Conservation (phyloP, 2,329 filamentous ascomycete genomes). For the Xylaria sp. region DNA sequence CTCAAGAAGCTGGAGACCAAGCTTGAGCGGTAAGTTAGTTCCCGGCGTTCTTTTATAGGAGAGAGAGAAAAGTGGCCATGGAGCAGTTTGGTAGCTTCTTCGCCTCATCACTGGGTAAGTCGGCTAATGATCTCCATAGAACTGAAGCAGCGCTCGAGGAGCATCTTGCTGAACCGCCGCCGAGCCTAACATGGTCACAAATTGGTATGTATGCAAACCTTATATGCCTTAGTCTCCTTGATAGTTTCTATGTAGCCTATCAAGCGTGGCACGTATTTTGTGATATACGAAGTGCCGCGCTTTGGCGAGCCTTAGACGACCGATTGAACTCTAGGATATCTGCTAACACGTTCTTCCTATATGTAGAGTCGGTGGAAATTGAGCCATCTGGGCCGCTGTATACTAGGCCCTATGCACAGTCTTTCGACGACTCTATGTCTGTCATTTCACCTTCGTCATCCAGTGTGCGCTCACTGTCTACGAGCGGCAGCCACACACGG, state of each 20-base stretch:
- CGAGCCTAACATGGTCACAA: slow-evolving; percentile 41
- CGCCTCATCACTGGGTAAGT: not conserved
- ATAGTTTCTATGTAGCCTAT: not conserved
- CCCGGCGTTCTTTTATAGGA: not conserved
- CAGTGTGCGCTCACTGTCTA: slow-evolving; percentile 41
- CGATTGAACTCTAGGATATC: not conserved
- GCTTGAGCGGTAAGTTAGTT: slow-evolving; percentile 40
- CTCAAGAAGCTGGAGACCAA: slow-evolving; percentile 42
- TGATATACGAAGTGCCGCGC: not conserved
- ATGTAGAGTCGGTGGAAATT: slow-evolving; percentile 41
- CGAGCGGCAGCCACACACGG: slow-evolving; percentile 30
- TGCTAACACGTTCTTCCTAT: slow-evolving; percentile 7
- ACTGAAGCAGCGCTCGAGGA: slow-evolving; percentile 38
- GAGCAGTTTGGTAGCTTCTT: not conserved
- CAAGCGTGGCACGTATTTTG: not conserved
- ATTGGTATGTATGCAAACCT: slow-evolving; percentile 33
- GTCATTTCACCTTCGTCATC: slow-evolving; percentile 41
- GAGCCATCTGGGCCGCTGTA: slow-evolving; percentile 42
- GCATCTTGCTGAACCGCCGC: slow-evolving; percentile 34
- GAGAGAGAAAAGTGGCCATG: not conserved
- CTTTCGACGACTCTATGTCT: slow-evolving; percentile 31
- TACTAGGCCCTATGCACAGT: slow-evolving; percentile 29
- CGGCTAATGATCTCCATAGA: slow-evolving; percentile 20
- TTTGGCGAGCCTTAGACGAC: not conserved
- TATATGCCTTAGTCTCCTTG: not conserved